Evolutionary conservation across 768 basidiomycete genomes (phyloP).

Genomic region (Daedaleopsis sinensis): DNA sequence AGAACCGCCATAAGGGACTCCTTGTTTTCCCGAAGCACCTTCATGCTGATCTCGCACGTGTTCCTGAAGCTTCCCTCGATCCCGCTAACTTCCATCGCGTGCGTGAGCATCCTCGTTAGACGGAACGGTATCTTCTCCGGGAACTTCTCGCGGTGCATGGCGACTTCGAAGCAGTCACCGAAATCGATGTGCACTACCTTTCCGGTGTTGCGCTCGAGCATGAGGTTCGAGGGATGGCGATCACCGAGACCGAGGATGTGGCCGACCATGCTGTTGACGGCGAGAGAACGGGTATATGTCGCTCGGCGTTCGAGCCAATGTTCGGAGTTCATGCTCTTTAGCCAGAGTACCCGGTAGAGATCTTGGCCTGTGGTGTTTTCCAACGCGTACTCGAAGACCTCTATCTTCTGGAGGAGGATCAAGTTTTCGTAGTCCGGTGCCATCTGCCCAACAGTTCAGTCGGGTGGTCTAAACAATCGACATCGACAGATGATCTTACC

Average conservation of each 20-base stretch:
- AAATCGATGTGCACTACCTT: slow-evolving; percentile 97
- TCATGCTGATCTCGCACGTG: slow-evolving; percentile 98
- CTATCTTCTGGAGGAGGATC: slow-evolving; percentile 94
- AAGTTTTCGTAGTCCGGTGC: slow-evolving; percentile 98
- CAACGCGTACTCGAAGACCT: slow-evolving; percentile 98
- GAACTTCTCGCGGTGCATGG: slow-evolving; percentile 98
- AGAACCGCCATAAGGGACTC: slow-evolving; percentile 99
- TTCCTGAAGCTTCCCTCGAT: slow-evolving; percentile 97
- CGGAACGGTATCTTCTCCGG: slow-evolving; percentile 99
- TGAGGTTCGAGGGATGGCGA: slow-evolving; percentile 93
- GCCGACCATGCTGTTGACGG: slow-evolving; percentile 98
- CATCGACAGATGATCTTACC: slow-evolving; percentile 40
- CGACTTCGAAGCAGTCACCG: slow-evolving; percentile 98
- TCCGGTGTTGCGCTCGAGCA: slow-evolving; percentile 89
- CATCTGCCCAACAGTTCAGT: slow-evolving; percentile 63
- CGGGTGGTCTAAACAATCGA: not conserved
- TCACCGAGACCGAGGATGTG: slow-evolving; percentile 98
- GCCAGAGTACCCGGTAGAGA: slow-evolving; percentile 94
- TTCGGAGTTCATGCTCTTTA: slow-evolving; percentile 93
- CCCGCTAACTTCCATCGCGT: slow-evolving; percentile 99
- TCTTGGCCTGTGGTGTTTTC: slow-evolving; percentile 99
- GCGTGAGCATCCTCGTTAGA: slow-evolving; percentile 95
- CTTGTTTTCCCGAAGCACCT: slow-evolving; percentile 93
- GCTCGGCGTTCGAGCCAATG: slow-evolving; percentile 97
- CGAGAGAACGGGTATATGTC: slow-evolving; percentile 93